A percentile compares a stretch with the other conserved stretches of the same genome.
These are phyloP conservation scores for Yamadazyma taylorii DNA, from an alignment of 1,139 yeast species.

Conservation along the genomic window DNA sequence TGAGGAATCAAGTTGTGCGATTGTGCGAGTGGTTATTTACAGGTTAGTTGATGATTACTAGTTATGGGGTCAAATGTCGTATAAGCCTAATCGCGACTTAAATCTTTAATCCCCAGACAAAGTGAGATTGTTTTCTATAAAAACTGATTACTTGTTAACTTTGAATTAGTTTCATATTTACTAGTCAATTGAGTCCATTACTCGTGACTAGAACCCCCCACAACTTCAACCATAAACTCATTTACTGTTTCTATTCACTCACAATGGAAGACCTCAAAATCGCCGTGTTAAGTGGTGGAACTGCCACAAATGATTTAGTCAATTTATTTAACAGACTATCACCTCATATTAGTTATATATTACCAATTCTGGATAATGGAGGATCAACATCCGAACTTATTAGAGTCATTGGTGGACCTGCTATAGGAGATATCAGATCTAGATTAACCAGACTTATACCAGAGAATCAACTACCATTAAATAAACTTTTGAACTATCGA, in stretches of 20 bases:
- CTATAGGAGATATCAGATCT: conserved; percentile 89
- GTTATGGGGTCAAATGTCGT: no score
- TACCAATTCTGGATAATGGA: conserved; percentile 92
- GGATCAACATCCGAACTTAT: conserved; percentile 91
- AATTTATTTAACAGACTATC: conserved; percentile 45
- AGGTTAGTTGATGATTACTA: no score
- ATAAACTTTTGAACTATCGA: conserved; percentile 58
- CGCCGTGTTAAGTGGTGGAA: conserved; percentile 69
- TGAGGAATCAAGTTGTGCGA: no score
- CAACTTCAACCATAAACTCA: not conserved
- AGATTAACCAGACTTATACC: conserved; percentile 74
- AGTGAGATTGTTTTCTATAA: no score
- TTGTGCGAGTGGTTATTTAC: no score
- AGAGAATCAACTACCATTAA: conserved; percentile 41
- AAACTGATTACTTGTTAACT: no score
- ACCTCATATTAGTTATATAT: conserved; percentile 54
- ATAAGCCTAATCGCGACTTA: no score
- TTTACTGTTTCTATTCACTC: no score
- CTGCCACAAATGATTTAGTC: conserved; percentile 69
- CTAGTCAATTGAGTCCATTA: no score
- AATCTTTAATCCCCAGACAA: no score
- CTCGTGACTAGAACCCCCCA: no score
- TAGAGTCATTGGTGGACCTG: conserved; percentile 92
- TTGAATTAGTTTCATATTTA: no score
- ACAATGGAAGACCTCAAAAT: conserved; percentile 17